Evolutionary conservation across 768 basidiomycete genomes (phyloP).

Genomic region (Mycena vulgaris): DNA sequence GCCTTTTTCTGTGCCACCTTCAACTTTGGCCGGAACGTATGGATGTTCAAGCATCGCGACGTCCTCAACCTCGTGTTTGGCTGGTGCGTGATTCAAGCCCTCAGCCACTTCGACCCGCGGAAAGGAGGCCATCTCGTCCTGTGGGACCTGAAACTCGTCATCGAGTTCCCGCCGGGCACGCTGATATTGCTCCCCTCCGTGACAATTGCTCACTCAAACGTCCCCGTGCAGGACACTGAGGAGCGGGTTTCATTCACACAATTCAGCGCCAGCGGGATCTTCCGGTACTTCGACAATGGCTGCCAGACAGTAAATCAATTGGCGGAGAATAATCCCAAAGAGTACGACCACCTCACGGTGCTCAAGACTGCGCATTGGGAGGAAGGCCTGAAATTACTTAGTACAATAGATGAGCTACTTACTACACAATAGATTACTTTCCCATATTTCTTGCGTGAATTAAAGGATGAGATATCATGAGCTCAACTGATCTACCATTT

Average conservation of each 20-base stretch:
- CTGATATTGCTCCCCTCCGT: not conserved
- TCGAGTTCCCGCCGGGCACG: not conserved
- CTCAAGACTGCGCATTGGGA: too few species aligned
- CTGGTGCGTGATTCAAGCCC: not conserved
- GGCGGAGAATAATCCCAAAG: not conserved
- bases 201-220: not conserved
- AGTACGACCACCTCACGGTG: too few species aligned
- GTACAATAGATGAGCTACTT: too few species aligned
- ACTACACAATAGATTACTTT: too few species aligned
- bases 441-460: too few species aligned
- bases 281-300: not conserved
- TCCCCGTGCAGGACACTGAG: not conserved
- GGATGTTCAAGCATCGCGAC: not conserved
- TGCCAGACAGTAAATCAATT: not conserved
- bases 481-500: too few species aligned
- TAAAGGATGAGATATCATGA: too few species aligned
- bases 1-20: not conserved
- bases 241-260: not conserved
- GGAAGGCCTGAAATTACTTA: too few species aligned
- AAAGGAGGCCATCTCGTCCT: not conserved
- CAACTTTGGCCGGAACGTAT: too few species aligned
- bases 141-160: not conserved
- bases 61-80: not conserved
- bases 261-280: not conserved
- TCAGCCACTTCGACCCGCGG: not conserved